phyloP scores from a whole-genome alignment of 176 grass and related monocot genomes.

The Zoysia pacifica region DNA sequence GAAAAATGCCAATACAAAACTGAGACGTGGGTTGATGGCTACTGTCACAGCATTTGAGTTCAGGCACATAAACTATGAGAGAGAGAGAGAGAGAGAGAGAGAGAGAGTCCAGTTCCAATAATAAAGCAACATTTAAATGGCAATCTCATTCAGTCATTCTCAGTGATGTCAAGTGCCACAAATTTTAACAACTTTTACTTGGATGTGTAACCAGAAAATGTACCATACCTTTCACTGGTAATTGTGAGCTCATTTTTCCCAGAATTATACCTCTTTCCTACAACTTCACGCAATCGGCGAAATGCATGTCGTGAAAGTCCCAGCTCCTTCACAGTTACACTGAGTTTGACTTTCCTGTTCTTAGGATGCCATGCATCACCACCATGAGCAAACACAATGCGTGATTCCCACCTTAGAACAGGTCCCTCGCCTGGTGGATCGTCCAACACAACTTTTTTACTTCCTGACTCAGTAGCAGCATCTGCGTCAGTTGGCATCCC shows the following conservation, averaged over 20 bases:
- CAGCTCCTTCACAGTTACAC: conserved; percentile 86
- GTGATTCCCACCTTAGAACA: conserved; percentile 86
- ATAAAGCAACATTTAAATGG: not conserved
- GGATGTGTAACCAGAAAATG: conserved; percentile 17
- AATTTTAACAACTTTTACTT: conserved; percentile 11
- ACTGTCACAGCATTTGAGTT: conserved; percentile 2
- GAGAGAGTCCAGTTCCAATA: conserved; percentile 1
- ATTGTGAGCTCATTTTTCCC: conserved; percentile 91
- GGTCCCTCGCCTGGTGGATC: conserved; percentile 90
- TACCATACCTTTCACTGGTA: conserved; percentile 80
- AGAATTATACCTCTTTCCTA: conserved; percentile 87
- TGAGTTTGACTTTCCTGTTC: conserved; percentile 90
- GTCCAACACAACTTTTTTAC: conserved; percentile 61
- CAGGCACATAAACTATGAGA: conserved; percentile 4
- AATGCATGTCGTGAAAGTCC: conserved; percentile 78
- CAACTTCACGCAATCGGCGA: conserved; percentile 70
- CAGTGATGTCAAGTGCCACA: conserved; percentile 3
- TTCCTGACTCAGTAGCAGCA: conserved; percentile 41
- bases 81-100: no score
- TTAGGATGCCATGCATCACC: conserved; percentile 88
- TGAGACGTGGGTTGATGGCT: not conserved
- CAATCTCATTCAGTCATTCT: no score
- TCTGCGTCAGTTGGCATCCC: conserved; percentile 48
- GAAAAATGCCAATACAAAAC: not conserved
- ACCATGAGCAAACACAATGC: conserved; percentile 82